Evolutionary conservation across 2,329 filamentous ascomycete genomes (phyloP).

Genomic region (Exophiala sp.): DNA sequence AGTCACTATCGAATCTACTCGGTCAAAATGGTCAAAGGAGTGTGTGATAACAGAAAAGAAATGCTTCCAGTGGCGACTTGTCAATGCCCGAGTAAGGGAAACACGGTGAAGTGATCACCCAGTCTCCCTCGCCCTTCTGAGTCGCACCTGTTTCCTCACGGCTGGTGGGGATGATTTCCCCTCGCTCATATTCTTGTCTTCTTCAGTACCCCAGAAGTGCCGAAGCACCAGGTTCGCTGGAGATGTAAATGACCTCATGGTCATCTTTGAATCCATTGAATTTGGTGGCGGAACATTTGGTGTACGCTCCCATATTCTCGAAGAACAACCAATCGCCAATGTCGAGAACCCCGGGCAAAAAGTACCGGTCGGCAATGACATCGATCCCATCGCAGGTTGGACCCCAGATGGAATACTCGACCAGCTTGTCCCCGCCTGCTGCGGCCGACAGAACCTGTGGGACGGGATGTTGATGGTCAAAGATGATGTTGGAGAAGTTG

Average conservation of each 20-base stretch:
- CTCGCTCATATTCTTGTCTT: background rate
- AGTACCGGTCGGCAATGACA: constrained; percentile 76
- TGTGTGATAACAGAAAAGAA: constrained; percentile 20
- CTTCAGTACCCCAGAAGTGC: constrained; percentile 56
- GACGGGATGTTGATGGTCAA: constrained; percentile 59
- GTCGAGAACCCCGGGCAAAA: constrained; percentile 69
- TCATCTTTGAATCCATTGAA: constrained; percentile 96
- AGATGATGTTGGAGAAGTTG: constrained; percentile 39
- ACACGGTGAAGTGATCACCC: too few relatives aligned
- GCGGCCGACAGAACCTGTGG: constrained; percentile 67
- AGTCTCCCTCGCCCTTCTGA: too few relatives aligned
- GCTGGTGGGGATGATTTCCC: too few relatives aligned
- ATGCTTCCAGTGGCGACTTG: too few relatives aligned
- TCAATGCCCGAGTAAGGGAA: background rate
- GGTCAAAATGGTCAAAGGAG: constrained; percentile 11
- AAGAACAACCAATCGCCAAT: constrained; percentile 99
- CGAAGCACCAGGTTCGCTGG: constrained; percentile 80
- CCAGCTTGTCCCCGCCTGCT: constrained; percentile 53
- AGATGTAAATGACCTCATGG: constrained; percentile 91
- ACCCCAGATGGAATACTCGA: constrained; percentile 95
- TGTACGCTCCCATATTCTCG: constrained; percentile 97
- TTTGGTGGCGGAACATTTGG: constrained; percentile 91
- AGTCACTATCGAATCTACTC: background rate
- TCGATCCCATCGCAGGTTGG: constrained; percentile 98
- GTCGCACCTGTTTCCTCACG: too few relatives aligned